Base-by-base conservation (phyloP, 2,329 filamentous ascomycete species). In the Alternaria tenuissima region DNA sequence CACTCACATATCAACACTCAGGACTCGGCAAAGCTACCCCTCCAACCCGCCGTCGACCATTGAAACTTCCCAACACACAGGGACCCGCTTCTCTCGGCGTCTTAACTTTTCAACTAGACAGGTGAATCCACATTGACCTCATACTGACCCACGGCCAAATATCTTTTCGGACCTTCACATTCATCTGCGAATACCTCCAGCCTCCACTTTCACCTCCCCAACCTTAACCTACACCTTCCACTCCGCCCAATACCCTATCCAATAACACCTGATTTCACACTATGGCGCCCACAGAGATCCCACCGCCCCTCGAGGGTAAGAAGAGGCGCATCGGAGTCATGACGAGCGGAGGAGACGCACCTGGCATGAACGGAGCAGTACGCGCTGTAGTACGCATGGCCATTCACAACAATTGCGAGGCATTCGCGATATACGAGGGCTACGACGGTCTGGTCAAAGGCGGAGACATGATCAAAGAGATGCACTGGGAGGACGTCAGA, bases 381-480 rank as follows among this genome's bases (percentile, higher is more conserved):
- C 88, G 94, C 63, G 93, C 94, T 51, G 91, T 97, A 28, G 92
- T 99, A 59, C 91, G 95, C 69, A 97, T 93, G 87, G 88, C 93
- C 52, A 92, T 98, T 69, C 89, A 95, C 79, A 87, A 91, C 79
- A 81, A 81, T 58, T 84, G 83, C 75, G 80, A 81, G 38, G 77
- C 81, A 12, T 84, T 76, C 68, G 81, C 80, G 55, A 78, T 84
- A 76, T 95, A 94, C 80, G 95, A 98, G 80, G 95, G 95, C 62
- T 99, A 99, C 81, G 93, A 98, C 76, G 95, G 95, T 42, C 86
- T 99, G 55, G 94, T 99, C 28, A 88, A 91, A 68, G 95, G 94
- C 70, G 93, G 93, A 47, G 86, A 93, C 76, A 88, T 94, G 81
- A 98, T 99, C 81, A 88, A 87, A 71, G 87, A 92, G 81, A 92